Base-by-base conservation (phyloP, 176 grass and related monocot species). In the Oryza punctata region DNA sequence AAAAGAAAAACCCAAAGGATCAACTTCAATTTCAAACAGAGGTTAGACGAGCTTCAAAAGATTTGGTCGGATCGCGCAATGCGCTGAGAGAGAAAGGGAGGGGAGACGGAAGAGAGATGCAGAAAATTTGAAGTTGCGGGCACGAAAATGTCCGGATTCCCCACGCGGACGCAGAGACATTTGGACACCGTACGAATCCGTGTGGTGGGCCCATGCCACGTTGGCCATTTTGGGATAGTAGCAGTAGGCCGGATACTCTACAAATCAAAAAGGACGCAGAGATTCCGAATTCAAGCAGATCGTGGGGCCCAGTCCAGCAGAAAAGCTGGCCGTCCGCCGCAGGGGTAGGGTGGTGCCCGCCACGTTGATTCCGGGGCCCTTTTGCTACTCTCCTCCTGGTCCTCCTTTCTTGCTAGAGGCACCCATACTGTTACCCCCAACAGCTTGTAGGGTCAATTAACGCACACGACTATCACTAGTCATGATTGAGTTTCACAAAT, bases 341-440 rank as follows among this genome's bases (percentile, higher is more conserved):
- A 84, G 77, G 18, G 30, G 67, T 16, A 45, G 46, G 75, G 29
- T 85, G 75, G 93, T 88, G 90, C 79, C 86, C 79, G 74, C 78
- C 90, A 90, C 90, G 85, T 87, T 85, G 60, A 70, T 84, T 77
- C 66, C 44, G 16, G 72, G 24, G 1, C 3, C 70, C 77, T 66
- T 77, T 76, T 10, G 25, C 57, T 24, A 16, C 37, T 57, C 37
- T 74, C 69, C 47, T 49, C 7, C 54, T 26, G 27, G 11, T 6
- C 6, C 25, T 1, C 18, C 47, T 45, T 35, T 10, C 21, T 1
- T 63, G 76, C 76, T 81, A 64, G 21, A 32, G 1, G n/a, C 38
- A 85, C 82, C 13, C 8, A 0, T 3, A 24, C n/a, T 60, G 29
- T 19, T n/a, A 81, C 47, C 29, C 46, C 46, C 30, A 27, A 0